Evolutionary conservation across 345 rosid genomes (phyloP), one percentile per base, ranked within the genome.

Genomic region (Sonneratia alba): DNA sequence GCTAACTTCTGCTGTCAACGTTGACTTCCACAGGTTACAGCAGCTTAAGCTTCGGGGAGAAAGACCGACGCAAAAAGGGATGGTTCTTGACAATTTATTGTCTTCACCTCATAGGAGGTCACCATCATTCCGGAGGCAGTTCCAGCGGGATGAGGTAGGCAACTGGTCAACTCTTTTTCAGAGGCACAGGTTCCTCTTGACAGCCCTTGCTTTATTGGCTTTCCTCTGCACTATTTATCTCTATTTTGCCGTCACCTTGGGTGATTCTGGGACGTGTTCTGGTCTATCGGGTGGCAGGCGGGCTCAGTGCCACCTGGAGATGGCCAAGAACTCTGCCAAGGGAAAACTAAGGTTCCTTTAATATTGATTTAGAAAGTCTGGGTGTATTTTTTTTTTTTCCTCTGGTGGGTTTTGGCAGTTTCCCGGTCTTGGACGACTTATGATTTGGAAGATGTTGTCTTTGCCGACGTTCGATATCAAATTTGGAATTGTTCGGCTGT

Each of bases 151-250:
- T 56, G 99, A 95, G 62, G 74, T 85, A 74, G 96, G 92, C 43
- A 92, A 91, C 86, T 95, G 88, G 79, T 87, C 96, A 0, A 75
- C 96, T 0, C 86, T 95, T 10, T 40, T 82, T 43, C 83, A 85
- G 62, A 82, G 99, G 80, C 99, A 95, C 79, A 90, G 94, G 4
- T 95, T 86, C 81, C 97, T 95, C 55, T 78, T 92, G 82, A 89
- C 94, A 1, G 96, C 98, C 16, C 77, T 95, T 72, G 79, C 67
- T 70, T 94, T 95, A 56, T 82, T 95, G 84, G 82, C 81, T 4
- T 89, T 92, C 68, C 87, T 92, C 70, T 95, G 99, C 82, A 86
- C 98, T 12, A 49, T 95, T 75, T 95, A 95, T 79, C 88, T 95
- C 14, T 95, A 95, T 80, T 95, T 95, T 73, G 98, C 99, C 0